These are phyloP conservation scores for Phoma sp. DNA, from an alignment of 2,329 filamentous ascomycete species.

Conservation along the genomic window DNA sequence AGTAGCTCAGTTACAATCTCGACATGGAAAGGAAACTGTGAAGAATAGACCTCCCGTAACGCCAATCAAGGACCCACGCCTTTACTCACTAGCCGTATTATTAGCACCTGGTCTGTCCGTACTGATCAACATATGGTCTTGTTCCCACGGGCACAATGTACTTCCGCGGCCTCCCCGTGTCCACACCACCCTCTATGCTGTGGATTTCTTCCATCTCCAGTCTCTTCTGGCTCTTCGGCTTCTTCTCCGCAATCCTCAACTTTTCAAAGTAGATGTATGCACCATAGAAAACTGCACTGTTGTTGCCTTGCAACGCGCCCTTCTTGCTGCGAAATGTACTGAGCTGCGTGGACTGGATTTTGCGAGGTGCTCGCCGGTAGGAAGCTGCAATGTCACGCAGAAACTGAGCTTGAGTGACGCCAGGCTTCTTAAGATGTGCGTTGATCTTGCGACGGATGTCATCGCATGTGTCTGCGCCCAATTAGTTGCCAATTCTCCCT, in stretches of 20 bases:
- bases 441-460: conserved; percentile 64
- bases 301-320: conserved; percentile 57
- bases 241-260: conserved; percentile 57
- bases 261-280: conserved; percentile 67
- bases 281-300: conserved; percentile 58
- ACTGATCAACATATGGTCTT: neutral
- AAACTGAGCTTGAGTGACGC: conserved; percentile 60
- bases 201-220: conserved; percentile 57
- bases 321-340: conserved; percentile 59
- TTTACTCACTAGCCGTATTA: too few relatives aligned
- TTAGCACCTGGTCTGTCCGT: neutral
- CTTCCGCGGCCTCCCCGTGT: neutral
- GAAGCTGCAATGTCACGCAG: conserved; percentile 56
- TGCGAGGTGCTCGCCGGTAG: conserved; percentile 43
- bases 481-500: neutral
- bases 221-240: conserved; percentile 59
- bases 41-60: too few relatives aligned
- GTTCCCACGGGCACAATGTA: neutral
- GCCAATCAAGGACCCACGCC: too few relatives aligned
- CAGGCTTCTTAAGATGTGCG: conserved; percentile 54
- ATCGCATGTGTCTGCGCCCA: conserved; percentile 57
- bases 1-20: neutral
- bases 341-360: conserved; percentile 54
- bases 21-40: too few relatives aligned
- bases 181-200: conserved; percentile 8